Conservation (phyloP, 352 stramenopile species). For the Pseudoperonospora humuli region DNA sequence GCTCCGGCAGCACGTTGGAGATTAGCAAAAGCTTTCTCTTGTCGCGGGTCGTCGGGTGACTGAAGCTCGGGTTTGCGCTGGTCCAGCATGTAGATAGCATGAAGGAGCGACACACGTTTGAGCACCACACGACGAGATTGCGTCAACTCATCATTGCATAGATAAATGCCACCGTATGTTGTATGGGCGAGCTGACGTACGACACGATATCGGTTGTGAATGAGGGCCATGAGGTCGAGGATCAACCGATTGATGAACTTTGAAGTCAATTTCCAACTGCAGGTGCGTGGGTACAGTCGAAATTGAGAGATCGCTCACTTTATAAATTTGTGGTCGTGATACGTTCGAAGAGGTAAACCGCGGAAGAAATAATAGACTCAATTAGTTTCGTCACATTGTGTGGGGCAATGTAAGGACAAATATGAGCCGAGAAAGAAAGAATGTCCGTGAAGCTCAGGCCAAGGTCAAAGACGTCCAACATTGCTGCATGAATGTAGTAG, state of each 20-base stretch:
- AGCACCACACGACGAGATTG: conserved; percentile 27
- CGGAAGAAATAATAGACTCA: neutral
- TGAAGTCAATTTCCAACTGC: neutral
- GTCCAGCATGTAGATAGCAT: conserved; percentile 26
- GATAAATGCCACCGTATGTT: conserved; percentile 42
- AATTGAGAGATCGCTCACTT: too few relatives aligned
- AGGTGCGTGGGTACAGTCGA: neutral
- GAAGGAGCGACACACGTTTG: conserved; percentile 38
- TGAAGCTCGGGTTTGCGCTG: conserved; percentile 8
- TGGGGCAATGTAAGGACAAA: too few relatives aligned
- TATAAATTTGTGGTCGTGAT: neutral
- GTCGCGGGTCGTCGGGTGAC: conserved; percentile 33
- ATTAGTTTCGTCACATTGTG: neutral
- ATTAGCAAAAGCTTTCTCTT: conserved; percentile 31
- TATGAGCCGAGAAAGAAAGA: too few relatives aligned
- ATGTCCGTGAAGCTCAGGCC: too few relatives aligned
- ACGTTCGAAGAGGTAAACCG: neutral
- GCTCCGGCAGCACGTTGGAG: conserved; percentile 26
- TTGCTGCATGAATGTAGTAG: too few relatives aligned
- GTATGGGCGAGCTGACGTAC: conserved; percentile 30
- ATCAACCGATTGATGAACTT: neutral
- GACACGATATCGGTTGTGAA: conserved; percentile 24
- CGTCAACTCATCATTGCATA: conserved; percentile 32
- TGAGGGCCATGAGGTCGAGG: conserved; percentile 12
- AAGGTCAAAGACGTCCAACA: too few relatives aligned